Evolutionary conservation across 345 rosid species (phyloP).

Genomic region (Cardamine resedifolia): DNA sequence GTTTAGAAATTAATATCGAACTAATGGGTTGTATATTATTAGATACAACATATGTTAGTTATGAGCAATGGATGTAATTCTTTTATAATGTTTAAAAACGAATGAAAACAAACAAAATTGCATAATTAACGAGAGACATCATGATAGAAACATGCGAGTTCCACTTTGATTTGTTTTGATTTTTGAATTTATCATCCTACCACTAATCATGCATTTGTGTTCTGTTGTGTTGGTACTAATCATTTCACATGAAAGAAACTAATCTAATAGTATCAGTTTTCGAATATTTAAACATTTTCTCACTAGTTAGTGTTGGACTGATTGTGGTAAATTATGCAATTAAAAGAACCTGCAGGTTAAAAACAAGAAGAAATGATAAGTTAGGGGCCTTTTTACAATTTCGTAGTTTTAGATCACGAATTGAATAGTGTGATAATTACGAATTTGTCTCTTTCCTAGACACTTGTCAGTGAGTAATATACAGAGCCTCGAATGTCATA

Average conservation of each 20-base stretch:
- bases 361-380: background rate
- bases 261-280: background rate
- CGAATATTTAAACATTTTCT: background rate
- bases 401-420: slow-evolving; percentile 27
- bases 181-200: background rate
- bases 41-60: background rate
- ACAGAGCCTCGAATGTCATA: slow-evolving; percentile 39
- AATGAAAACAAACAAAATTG: background rate
- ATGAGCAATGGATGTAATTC: background rate
- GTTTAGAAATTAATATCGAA: background rate
- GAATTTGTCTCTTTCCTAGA: slow-evolving; percentile 28
- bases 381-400: background rate
- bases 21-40: background rate
- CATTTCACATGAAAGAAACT: slow-evolving; percentile 13
- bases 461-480: slow-evolving; percentile 29
- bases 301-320: background rate
- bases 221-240: background rate
- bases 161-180: background rate
- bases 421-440: slow-evolving; percentile 21
- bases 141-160: slow-evolving; percentile 20
- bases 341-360: background rate
- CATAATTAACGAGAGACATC: background rate
- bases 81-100: background rate
- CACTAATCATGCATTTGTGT: background rate
- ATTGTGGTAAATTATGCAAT: background rate